Conservation (phyloP, 2,329 filamentous ascomycete genomes). For the Elsinoe batatas region DNA sequence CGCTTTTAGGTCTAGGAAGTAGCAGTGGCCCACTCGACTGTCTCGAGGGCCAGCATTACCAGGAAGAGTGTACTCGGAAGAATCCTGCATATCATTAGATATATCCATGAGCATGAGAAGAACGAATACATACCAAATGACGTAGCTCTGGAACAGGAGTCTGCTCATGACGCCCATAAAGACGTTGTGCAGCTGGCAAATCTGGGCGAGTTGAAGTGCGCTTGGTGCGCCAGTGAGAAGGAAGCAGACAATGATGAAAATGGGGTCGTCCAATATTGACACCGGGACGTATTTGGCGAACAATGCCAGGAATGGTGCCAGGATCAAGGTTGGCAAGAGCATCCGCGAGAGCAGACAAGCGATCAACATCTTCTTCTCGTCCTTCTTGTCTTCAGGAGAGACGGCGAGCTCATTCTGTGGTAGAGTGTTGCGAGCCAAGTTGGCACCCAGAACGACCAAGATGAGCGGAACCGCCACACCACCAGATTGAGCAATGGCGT, state of each 20-base stretch:
- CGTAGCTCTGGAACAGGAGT: conserved; percentile 90
- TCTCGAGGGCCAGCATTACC: conserved; percentile 85
- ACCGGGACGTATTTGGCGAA: conserved; percentile 84
- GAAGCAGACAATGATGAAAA: conserved; percentile 97
- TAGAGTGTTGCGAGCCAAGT: conserved; percentile 84
- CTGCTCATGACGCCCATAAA: conserved; percentile 91
- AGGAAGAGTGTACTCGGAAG: conserved; percentile 83
- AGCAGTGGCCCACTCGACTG: conserved; percentile 68
- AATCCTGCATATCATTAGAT: conserved; percentile 49
- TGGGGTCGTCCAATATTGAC: conserved; percentile 92
- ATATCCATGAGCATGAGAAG: not conserved
- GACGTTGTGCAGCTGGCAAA: conserved; percentile 95
- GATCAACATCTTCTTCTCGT: conserved; percentile 68
- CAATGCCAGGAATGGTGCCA: conserved; percentile 80
- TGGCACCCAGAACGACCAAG: conserved; percentile 87
- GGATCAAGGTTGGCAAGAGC: conserved; percentile 81
- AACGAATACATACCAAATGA: conserved; percentile 62
- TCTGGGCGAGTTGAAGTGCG: conserved; percentile 89
- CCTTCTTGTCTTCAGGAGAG: conserved; percentile 59
- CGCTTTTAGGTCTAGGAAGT: not conserved
- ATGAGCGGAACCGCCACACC: conserved; percentile 92
- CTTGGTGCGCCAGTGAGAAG: conserved; percentile 87
- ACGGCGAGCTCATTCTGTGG: conserved; percentile 52
- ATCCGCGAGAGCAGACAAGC: conserved; percentile 83
- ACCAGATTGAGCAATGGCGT: conserved; percentile 73